A percentile compares a stretch with the other conserved stretches of the same genome.
phyloP scores from a whole-genome alignment of 2,329 filamentous ascomycete species.

The Scedosporium boydii region DNA sequence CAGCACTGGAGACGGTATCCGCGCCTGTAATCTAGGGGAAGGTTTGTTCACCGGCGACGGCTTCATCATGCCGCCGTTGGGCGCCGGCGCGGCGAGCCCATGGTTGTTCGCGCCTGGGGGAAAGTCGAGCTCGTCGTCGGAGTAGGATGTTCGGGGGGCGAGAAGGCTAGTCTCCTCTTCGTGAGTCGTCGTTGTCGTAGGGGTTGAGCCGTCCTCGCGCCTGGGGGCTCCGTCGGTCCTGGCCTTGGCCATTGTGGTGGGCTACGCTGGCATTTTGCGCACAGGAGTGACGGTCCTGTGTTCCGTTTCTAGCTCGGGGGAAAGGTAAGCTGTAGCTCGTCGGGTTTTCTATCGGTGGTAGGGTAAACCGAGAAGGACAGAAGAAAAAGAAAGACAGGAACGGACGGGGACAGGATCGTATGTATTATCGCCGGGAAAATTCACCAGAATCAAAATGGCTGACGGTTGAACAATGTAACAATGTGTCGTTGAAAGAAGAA shows the following conservation, averaged over 20 bases:
- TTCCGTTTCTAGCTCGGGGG: not conserved
- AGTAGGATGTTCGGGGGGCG: constrained; percentile 14
- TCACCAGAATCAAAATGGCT: not conserved
- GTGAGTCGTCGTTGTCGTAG: constrained; percentile 11
- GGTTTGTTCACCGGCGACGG: constrained; percentile 4
- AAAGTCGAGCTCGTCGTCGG: constrained; percentile 16
- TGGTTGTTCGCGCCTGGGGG: constrained; percentile 11
- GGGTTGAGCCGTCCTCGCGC: not conserved
- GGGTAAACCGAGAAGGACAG: not conserved
- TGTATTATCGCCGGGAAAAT: not conserved
- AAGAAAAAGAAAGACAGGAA: not conserved
- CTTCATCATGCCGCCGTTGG: not conserved
- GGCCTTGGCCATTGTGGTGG: constrained; percentile 5
- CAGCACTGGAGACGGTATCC: not conserved
- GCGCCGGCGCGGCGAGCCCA: constrained; percentile 12
- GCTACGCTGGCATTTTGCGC: constrained; percentile 6
- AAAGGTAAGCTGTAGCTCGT: not conserved
- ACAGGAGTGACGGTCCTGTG: constrained; percentile 2
- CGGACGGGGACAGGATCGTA: not conserved
- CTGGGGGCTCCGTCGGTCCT: not conserved
- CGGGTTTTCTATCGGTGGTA: not conserved
- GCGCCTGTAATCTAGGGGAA: constrained; percentile 12
- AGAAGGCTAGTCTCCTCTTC: constrained; percentile 24
- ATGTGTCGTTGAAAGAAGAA: not conserved
- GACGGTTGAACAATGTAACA: not conserved